Conservation (phyloP, 2,329 filamentous ascomycete genomes). For the Epichloe bromicola region DNA sequence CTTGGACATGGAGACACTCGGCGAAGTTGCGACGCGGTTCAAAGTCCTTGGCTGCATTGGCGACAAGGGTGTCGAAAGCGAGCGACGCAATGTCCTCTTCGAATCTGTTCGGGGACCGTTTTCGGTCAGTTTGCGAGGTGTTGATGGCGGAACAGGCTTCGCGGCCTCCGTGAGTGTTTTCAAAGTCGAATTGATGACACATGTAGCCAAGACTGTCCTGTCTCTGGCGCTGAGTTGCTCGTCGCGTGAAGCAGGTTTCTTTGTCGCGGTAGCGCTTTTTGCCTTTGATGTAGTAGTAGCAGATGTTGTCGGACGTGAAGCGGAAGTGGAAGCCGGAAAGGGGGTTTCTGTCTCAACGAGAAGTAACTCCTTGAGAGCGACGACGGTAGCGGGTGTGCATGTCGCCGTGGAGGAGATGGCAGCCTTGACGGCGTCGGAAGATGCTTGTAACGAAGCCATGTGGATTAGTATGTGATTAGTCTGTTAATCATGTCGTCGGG, state of each 20-base stretch:
- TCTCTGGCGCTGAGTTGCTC: conserved; percentile 31
- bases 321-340: conserved; percentile 14
- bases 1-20: conserved; percentile 24
- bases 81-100: conserved; percentile 35
- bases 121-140: conserved; percentile 21
- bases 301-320: conserved; percentile 15
- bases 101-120: conserved; percentile 21
- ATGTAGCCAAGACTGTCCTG: conserved; percentile 54
- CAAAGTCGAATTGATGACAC: conserved; percentile 57
- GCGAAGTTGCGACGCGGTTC: conserved; percentile 46
- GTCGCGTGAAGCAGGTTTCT: conserved; percentile 12
- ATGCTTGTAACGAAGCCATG: conserved; percentile 32
- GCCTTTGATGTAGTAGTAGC: conserved; percentile 12
- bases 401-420: conserved; percentile 39
- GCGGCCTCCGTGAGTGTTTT: conserved; percentile 56
- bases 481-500: conserved; percentile 22
- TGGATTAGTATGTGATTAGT: conserved; percentile 14
- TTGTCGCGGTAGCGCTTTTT: conserved; percentile 11
- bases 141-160: conserved; percentile 30
- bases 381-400: conserved; percentile 38
- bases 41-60: conserved; percentile 48
- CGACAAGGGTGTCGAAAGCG: conserved; percentile 44
- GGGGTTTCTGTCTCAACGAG: conserved; percentile 19
- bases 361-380: conserved; percentile 34
- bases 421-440: conserved; percentile 38